Base-by-base conservation (phyloP, 2,329 filamentous ascomycete genomes). In the Fusarium keratoplasticum region DNA sequence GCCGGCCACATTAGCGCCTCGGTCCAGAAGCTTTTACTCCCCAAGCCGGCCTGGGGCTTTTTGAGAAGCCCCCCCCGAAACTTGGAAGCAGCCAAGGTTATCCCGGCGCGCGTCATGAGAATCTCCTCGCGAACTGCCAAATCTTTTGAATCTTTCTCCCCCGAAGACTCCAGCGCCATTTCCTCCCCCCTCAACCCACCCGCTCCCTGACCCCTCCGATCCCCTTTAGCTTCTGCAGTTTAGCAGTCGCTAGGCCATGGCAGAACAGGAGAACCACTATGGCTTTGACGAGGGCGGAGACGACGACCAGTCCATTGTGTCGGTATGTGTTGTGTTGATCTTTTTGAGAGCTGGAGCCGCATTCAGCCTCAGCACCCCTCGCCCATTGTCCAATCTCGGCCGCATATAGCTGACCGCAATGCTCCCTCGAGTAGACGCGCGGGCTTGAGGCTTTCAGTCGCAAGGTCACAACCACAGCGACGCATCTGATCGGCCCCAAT, bases 381-480 rank as follows among this genome's bases (percentile, higher is more conserved):
- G 33, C 16, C 67, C 58, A 71, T 75, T 76, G 75, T 71, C 69
- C 63, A 58, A 67, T 67, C 57, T 54, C 47, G 40, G 59, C 64
- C 57, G 57, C 72, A 57, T 71, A 65, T 64, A 54, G 70, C 74
- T 71, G 70, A 76, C 70, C 64, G 54, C 62, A 62, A 71, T 74
- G 67, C 69, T 66, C 70, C 67, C 72, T 66, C 18, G 73, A 58
- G 60, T 79, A 98, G 95, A 91, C 94, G 64, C 93, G 95, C 78
- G 94, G 96, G 74, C 87, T 98, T 78, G 95, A 98, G 85, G 94
- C 94, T 64, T 98, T 99, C 84, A 91, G 95, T 76, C 92, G 96
- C 81, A 99, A 98, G 85, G 95, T 98, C 72, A 96, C 95, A 33
- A 95, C 95, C 31, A 98, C 96, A 22, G 96, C 96, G 66, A 94